phyloP scores from a whole-genome alignment of 768 basidiomycete genomes.

The Boletus subparvulus region DNA sequence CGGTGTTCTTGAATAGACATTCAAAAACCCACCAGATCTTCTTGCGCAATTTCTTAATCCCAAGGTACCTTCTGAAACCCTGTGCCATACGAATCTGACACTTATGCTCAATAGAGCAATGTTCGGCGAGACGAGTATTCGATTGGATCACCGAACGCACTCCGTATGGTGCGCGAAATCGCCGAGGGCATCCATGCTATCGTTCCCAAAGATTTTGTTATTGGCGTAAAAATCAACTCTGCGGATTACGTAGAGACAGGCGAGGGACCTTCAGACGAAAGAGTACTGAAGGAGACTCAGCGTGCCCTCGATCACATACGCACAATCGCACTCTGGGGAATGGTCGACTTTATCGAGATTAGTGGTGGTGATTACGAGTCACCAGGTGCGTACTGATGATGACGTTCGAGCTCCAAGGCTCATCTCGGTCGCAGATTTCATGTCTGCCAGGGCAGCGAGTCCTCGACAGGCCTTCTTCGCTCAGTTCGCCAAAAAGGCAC shows the following conservation, averaged over 20 bases:
- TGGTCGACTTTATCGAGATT: constrained; percentile 83
- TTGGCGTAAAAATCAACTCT: constrained; percentile 81
- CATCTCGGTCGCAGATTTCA: constrained; percentile 41
- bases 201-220: constrained; percentile 57
- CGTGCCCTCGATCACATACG: constrained; percentile 61
- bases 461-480: constrained; percentile 73
- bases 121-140: constrained; percentile 63
- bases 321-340: constrained; percentile 60
- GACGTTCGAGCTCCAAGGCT: not conserved
- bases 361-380: constrained; percentile 86
- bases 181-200: constrained; percentile 52
- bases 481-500: constrained; percentile 59
- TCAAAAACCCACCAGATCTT: constrained; percentile 50
- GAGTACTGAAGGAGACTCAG: constrained; percentile 23
- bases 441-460: constrained; percentile 26
- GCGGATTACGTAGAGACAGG: constrained; percentile 60
- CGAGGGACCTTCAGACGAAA: constrained; percentile 31
- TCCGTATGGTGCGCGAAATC: constrained; percentile 61
- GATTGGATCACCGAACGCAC: constrained; percentile 36
- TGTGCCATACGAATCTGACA: not conserved
- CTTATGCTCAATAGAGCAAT: constrained; percentile 41
- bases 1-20: not conserved
- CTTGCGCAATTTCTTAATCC: constrained; percentile 76
- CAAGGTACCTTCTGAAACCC: constrained; percentile 44
- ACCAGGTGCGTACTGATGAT: constrained; percentile 47